Conservation (phyloP, 129 eudicot species). For the Solidago caesia region DNA sequence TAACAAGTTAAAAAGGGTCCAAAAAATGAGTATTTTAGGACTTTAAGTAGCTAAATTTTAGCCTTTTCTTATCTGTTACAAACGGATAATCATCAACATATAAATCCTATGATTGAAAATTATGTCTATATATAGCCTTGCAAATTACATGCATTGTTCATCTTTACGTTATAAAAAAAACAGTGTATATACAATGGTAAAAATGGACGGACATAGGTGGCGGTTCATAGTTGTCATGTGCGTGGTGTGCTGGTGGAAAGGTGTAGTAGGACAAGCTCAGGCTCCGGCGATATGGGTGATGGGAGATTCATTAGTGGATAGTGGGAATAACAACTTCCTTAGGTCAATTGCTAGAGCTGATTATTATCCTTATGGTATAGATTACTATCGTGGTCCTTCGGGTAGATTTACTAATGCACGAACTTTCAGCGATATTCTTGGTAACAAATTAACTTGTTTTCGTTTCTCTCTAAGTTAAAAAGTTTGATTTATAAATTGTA, state of each 20-base stretch:
- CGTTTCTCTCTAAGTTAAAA: neutral
- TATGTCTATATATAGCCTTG: constrained; percentile 28
- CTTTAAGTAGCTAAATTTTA: constrained; percentile 1
- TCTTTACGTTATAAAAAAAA: neutral
- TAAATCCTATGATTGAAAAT: constrained; percentile 2
- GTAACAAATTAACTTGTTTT: constrained; percentile 29
- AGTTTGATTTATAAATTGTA: neutral
- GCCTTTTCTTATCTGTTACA: constrained; percentile 16
- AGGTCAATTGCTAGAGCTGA: constrained; percentile 65
- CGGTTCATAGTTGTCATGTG: constrained; percentile 22
- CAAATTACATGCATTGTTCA: constrained; percentile 1
- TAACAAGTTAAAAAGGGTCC: constrained; percentile 26
- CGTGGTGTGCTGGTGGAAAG: constrained; percentile 20
- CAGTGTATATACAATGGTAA: neutral
- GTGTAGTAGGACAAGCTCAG: constrained; percentile 32
- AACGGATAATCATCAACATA: constrained; percentile 16
- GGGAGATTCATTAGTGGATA: constrained; percentile 88
- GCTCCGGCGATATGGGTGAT: constrained; percentile 76
- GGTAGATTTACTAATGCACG: constrained; percentile 84
- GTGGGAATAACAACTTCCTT: constrained; percentile 80
- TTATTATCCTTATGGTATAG: constrained; percentile 86
- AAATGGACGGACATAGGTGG: constrained; percentile 25
- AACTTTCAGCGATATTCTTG: constrained; percentile 70
- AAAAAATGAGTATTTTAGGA: constrained; percentile 13
- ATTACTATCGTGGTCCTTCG: constrained; percentile 54